Evolutionary conservation across 2,329 filamentous ascomycete species (phyloP).

Genomic region (Talaromyces sp.): DNA sequence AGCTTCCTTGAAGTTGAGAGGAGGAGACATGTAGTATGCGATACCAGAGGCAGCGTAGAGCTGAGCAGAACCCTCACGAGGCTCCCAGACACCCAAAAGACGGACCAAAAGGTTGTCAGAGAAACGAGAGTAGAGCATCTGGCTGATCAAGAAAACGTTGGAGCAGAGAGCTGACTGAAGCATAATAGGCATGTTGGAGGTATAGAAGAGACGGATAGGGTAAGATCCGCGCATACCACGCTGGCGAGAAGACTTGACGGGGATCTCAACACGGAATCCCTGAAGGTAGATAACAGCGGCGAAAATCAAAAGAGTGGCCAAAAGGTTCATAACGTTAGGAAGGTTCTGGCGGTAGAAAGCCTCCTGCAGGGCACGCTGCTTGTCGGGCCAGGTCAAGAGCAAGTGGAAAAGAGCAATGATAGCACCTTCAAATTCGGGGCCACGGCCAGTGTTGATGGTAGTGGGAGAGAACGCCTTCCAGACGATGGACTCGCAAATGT

Average conservation of each 20-base stretch:
- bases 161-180: slow-evolving; percentile 96
- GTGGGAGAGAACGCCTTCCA: slow-evolving; percentile 99
- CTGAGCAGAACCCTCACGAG: slow-evolving; percentile 87
- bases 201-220: slow-evolving; percentile 98
- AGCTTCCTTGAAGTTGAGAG: slow-evolving; percentile 94
- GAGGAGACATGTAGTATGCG: slow-evolving; percentile 99
- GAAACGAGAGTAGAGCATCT: slow-evolving; percentile 99
- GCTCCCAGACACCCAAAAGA: slow-evolving; percentile 97
- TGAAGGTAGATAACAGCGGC: slow-evolving; percentile 98
- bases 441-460: slow-evolving; percentile 98
- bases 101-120: slow-evolving; percentile 97
- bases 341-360: slow-evolving; percentile 99
- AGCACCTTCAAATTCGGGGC: slow-evolving; percentile 97
- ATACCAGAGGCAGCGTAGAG: slow-evolving; percentile 89
- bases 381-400: slow-evolving; percentile 97
- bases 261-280: slow-evolving; percentile 99
- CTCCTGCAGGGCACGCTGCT: slow-evolving; percentile 96
- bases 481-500: slow-evolving; percentile 99
- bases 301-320: slow-evolving; percentile 90
- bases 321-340: slow-evolving; percentile 97
- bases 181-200: slow-evolving; percentile 99
- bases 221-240: slow-evolving; percentile 97
- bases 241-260: slow-evolving; percentile 98
- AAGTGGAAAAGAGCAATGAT: slow-evolving; percentile 98
- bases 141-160: slow-evolving; percentile 98